Evolutionary conservation across 2,329 filamentous ascomycete species (phyloP), one percentile per base, ranked within the genome.

Genomic region (Pseudogymnoascus sp.): DNA sequence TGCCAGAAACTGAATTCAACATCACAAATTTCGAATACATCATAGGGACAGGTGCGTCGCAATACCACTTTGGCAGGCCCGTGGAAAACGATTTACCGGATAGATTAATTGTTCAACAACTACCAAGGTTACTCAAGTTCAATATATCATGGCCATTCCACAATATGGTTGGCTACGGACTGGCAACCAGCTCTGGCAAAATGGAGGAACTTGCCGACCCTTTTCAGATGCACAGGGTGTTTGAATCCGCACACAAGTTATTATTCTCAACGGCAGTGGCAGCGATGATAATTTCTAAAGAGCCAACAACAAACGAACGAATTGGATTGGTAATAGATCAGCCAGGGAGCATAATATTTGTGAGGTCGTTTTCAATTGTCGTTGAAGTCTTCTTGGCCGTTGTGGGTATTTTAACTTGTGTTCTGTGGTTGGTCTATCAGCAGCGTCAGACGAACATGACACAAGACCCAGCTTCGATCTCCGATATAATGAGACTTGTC

Each of bases 171-270:
- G 73, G 73, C 0, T 74, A 78, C n/a, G 74, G 76, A 0, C 61
- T 80, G 2, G 74, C 69, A 6, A 67, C 71, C 0, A 69, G 67
- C 8, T 63, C 68, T 1, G 64, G 62, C 0, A 64, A 74, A 0
- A 6, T 73, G 0, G 69, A 73, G 14, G 71, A 74, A 0, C 76
- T 76, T 35, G 61, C 76, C 1, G 72, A 77, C 40, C 72, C 73
- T 26, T 59, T 69, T 13, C 65, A 64, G 0, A 63, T 81, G 0
- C 67, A 69, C 0, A 31, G 66, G 1, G 74, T 75, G 0, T 79
- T 78, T 53, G 70, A 76, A 29, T 69, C 70, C 1, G 76, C 77
- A 0, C 79, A 81, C 62, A 69, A 75, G 13, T 31, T 81, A 0
- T 66, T 81, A 0, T 80, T 81, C 47, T 66, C 76, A 0, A 13